Percentiles rank a stretch among this genome's conserved stretches.
phyloP scores from a whole-genome alignment of 192 early-diverging fungal genomes.

The Coemansia sp. region DNA sequence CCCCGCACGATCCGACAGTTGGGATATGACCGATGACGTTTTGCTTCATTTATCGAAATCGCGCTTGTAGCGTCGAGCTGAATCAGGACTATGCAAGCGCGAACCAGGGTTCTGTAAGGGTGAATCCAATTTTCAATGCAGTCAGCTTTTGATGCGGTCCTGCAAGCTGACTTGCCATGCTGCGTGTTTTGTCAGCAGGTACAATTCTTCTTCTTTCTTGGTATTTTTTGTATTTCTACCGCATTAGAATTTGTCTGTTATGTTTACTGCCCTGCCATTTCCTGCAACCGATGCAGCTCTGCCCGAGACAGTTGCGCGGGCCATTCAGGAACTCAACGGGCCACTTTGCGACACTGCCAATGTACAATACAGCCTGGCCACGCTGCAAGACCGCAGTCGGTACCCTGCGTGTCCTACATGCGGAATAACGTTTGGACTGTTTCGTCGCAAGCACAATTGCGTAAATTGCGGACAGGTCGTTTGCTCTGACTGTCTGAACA shows the following conservation, averaged over 20 bases:
- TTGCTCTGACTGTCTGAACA: slow-evolving; percentile 40
- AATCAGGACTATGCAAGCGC: neutral
- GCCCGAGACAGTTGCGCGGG: slow-evolving; percentile 21
- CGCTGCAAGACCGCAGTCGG: slow-evolving; percentile 26
- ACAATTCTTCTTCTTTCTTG: neutral
- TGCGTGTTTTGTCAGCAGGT: neutral
- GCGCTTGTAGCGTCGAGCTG: neutral
- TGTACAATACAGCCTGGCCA: slow-evolving; percentile 23
- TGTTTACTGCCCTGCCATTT: slow-evolving; percentile 38
- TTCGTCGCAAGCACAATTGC: slow-evolving; percentile 41
- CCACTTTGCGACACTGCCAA: slow-evolving; percentile 32
- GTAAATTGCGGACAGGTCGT: slow-evolving; percentile 41
- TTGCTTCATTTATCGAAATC: no score
- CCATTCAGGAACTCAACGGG: slow-evolving; percentile 27
- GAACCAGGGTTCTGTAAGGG: neutral
- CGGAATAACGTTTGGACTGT: slow-evolving; percentile 41
- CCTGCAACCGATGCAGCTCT: slow-evolving; percentile 29
- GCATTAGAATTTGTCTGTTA: neutral
- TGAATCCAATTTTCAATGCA: neutral
- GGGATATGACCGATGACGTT: neutral
- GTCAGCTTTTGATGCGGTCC: neutral
- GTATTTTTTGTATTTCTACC: neutral
- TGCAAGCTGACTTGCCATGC: neutral
- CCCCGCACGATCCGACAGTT: neutral
- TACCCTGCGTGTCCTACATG: slow-evolving; percentile 51